Evolutionary conservation across 2,329 filamentous ascomycete species (phyloP).

Genomic region (Beauveria sp.): DNA sequence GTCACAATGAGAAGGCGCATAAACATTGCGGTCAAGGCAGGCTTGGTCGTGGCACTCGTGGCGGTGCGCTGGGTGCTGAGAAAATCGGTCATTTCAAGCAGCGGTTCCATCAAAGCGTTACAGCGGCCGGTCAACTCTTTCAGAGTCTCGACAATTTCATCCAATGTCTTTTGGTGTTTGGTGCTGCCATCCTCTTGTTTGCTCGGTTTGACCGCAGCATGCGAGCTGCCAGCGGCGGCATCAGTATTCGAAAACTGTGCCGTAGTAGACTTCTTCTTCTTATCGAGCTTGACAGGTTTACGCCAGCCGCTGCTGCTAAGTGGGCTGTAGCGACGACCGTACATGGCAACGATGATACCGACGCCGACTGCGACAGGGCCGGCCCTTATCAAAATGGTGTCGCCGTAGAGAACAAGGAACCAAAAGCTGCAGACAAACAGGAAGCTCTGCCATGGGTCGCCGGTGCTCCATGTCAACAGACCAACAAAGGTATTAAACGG

Average conservation of each 20-base stretch:
- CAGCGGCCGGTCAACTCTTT: constrained; percentile 86
- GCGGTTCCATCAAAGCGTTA: constrained; percentile 83
- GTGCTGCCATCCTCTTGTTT: constrained; percentile 55
- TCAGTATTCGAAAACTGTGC: constrained; percentile 19
- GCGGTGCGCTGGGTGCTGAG: constrained; percentile 84
- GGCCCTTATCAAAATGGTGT: constrained; percentile 69
- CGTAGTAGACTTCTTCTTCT: constrained; percentile 14
- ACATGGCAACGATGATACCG: constrained; percentile 83
- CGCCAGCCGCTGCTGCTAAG: constrained; percentile 75
- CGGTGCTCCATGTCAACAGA: constrained; percentile 86
- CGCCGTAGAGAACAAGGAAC: constrained; percentile 79
- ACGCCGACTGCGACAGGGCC: constrained; percentile 78
- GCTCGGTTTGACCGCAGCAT: constrained; percentile 15
- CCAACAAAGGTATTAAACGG: constrained; percentile 81
- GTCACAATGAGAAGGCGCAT: constrained; percentile 82
- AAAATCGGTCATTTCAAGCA: constrained; percentile 85
- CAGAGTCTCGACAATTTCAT: constrained; percentile 93
- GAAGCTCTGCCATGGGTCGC: constrained; percentile 95
- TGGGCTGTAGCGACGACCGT: constrained; percentile 80
- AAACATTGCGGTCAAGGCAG: constrained; percentile 82
- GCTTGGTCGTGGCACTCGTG: constrained; percentile 83
- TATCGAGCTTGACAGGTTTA: constrained; percentile 35
- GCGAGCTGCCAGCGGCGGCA: constrained; percentile 18
- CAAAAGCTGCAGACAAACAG: constrained; percentile 79
- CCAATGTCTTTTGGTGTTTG: constrained; percentile 84